These are phyloP conservation scores for Eucalyptus cloeziana DNA, from an alignment of 345 rosid species.

Conservation along the genomic window DNA sequence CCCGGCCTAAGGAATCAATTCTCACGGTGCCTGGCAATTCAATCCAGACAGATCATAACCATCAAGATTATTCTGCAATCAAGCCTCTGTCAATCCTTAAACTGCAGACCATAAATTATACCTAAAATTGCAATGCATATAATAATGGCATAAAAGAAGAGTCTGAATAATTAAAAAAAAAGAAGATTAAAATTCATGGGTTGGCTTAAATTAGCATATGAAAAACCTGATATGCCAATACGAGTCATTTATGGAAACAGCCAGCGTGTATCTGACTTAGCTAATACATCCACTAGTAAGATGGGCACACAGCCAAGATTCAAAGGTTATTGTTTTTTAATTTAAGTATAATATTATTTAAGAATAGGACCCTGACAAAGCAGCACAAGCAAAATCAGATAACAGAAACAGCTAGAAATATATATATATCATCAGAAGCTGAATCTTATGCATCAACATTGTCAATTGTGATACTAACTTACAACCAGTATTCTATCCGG, in stretches of 20 bases:
- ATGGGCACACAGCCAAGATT: background rate
- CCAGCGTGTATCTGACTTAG: background rate
- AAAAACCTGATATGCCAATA: background rate
- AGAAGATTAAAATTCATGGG: background rate
- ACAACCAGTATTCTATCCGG: background rate
- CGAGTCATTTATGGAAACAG: background rate
- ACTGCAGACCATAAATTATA: background rate
- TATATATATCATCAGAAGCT: background rate
- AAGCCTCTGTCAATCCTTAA: background rate
- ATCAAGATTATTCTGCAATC: background rate
- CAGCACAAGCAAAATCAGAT: background rate
- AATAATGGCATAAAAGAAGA: background rate
- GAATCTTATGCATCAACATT: background rate
- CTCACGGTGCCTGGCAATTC: background rate
- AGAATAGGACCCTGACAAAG: background rate
- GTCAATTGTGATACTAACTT: background rate
- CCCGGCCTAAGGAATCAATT: background rate
- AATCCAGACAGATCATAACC: background rate
- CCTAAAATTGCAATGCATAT: background rate
- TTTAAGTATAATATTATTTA: no score
- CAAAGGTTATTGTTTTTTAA: background rate
- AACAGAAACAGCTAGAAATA: background rate
- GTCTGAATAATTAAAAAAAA: background rate
- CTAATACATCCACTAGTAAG: background rate
- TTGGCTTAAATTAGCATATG: background rate